Conservation (phyloP, 768 basidiomycete genomes). For the Psilocybe cyanescens region DNA sequence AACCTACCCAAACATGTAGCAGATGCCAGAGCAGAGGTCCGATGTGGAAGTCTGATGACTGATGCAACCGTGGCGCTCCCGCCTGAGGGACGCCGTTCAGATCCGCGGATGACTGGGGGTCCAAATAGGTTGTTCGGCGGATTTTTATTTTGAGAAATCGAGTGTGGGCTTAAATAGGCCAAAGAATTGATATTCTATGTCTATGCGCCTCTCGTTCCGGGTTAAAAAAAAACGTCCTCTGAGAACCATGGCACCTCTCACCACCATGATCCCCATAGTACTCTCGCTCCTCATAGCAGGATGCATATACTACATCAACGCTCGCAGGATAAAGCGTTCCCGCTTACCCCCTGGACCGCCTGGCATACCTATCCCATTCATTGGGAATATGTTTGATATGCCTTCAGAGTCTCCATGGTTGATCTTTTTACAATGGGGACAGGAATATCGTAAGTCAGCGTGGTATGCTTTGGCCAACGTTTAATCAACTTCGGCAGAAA, state of each 20-base stretch:
- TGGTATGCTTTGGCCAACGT: background rate
- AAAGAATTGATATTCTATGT: background rate
- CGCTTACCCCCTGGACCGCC: constrained; percentile 4
- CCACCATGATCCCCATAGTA: background rate
- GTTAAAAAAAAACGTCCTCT: background rate
- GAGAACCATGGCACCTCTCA: background rate
- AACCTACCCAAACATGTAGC: no score
- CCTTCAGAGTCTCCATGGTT: constrained; percentile 32
- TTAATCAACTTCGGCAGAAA: background rate
- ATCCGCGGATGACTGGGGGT: no score
- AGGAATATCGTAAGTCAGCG: constrained; percentile 30
- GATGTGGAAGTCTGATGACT: no score
- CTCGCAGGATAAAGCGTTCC: background rate
- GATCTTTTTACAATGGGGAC: constrained; percentile 32
- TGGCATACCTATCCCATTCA: constrained; percentile 19
- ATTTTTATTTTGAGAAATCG: background rate
- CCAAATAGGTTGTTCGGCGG: no score
- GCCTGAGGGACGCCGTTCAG: no score
- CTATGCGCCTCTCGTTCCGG: background rate
- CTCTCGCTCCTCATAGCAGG: background rate
- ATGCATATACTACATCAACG: background rate
- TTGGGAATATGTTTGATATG: constrained; percentile 33
- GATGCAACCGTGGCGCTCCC: no score
- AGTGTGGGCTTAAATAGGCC: background rate
- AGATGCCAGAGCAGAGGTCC: no score